Evolutionary conservation across 2,329 filamentous ascomycete species (phyloP), one percentile per base, ranked within the genome.

Genomic region (Fusarium agapanthi): DNA sequence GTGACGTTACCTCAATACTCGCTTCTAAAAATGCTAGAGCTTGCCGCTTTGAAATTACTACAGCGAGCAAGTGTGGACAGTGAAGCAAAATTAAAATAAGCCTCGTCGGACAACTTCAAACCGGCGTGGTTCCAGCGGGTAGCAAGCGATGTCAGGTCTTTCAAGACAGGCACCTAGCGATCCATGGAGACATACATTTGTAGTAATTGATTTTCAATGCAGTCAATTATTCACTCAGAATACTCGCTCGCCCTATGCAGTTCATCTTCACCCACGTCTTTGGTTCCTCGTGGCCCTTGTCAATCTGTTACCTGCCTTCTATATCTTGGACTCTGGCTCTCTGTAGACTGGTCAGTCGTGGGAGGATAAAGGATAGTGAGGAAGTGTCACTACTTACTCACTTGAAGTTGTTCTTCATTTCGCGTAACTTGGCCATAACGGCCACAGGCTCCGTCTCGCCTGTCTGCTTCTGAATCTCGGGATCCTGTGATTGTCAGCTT

Each of bases 321-420:
- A 83, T 44, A 82, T 80, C 70, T 82, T 82, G 7, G 80, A 67
- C 50, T 79, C 76, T 6, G 75, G 73, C 48, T 51, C 63, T 68
- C 78, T 43, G 24, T 2, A 38, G 45, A 50, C 41, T 11, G 3
- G 58, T 77, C 15, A 76, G 58, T 28, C 22, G 14, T 44, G 38
- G 6, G 14, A 32, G 32, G 22, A 18, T 15, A 10, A 15, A 37
- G 24, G 26, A 22, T 15, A 12, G 15, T 18, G 12, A n/a, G 22
- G 40, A 47, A n/a, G 28, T 22, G 13, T 37, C 9, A 18, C 50
- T 73, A 82, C 80, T 80, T 81, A 84, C 86, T 88, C 84, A 89
- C 84, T 87, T 88, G 81, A 90, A 90, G 81, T 86, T 89, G 80
- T 97, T 95, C 90, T 98, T 99, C 92, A 97, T 91, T 82, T 97